Percentiles rank a stretch among this genome's conserved stretches.
Evolutionary conservation across 2,329 filamentous ascomycete species (phyloP).

Genomic region (Ilyonectria robusta): DNA sequence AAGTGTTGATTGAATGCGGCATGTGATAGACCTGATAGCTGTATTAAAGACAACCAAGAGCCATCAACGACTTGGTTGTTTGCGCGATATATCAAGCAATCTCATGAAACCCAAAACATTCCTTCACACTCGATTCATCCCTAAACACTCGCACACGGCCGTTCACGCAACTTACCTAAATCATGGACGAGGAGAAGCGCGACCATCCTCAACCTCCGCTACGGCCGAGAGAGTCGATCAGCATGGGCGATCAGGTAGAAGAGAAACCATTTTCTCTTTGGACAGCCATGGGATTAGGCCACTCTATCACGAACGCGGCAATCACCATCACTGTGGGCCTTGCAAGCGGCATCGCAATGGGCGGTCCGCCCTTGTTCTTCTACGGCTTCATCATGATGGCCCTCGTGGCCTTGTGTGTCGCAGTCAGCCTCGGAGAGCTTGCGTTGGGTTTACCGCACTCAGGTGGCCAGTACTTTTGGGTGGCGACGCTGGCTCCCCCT

Average conservation of each 20-base stretch:
- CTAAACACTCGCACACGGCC: too few relatives aligned
- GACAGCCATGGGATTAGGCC: slow-evolving; percentile 2
- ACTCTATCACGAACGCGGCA: slow-evolving; percentile 8
- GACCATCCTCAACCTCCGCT: too few relatives aligned
- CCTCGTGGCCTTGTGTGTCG: slow-evolving; percentile 5
- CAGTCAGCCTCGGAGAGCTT: slow-evolving; percentile 13
- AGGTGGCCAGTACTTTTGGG: slow-evolving; percentile 22
- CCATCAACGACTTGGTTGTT: too few relatives aligned
- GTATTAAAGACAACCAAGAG: too few relatives aligned
- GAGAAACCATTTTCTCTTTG: slow-evolving; percentile 3
- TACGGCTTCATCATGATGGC: slow-evolving; percentile 27
- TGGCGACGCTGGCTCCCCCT: slow-evolving; percentile 6
- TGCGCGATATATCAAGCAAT: too few relatives aligned
- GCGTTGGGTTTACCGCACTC: slow-evolving; percentile 16
- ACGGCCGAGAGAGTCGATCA: not conserved
- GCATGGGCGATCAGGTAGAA: not conserved
- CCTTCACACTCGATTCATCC: too few relatives aligned
- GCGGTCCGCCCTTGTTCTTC: slow-evolving; percentile 21
- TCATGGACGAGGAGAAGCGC: too few relatives aligned
- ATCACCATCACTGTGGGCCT: not conserved
- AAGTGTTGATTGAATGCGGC: too few relatives aligned
- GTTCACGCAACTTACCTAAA: too few relatives aligned
- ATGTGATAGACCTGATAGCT: too few relatives aligned
- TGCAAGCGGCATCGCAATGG: not conserved
- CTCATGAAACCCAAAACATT: too few relatives aligned